Conservation (phyloP, 106 monocot species). For the Allium fistulosum region DNA sequence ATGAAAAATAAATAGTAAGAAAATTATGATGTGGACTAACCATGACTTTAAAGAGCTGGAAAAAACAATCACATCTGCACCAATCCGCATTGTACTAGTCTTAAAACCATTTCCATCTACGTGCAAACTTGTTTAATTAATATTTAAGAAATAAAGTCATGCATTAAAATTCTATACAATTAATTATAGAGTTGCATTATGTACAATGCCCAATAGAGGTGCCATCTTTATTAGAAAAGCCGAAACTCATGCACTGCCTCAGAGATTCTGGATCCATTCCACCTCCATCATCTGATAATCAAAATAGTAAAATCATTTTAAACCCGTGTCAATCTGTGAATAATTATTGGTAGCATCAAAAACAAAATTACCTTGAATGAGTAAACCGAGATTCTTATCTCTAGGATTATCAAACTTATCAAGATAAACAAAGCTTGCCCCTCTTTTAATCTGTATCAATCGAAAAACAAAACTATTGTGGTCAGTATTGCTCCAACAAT, state of each 20-base stretch:
- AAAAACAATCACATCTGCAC: conserved; percentile 81
- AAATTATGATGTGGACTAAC: conserved; percentile 8
- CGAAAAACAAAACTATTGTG: not conserved
- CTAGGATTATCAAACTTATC: conserved; percentile 40
- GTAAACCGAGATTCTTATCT: conserved; percentile 35
- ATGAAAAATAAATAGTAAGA: not conserved
- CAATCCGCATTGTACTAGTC: conserved; percentile 91
- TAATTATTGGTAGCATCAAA: not conserved
- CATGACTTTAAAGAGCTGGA: conserved; percentile 35
- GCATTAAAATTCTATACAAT: too few relatives aligned
- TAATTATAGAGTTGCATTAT: too few relatives aligned
- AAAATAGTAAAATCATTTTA: too few relatives aligned
- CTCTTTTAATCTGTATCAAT: conserved; percentile 28
- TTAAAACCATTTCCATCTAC: conserved; percentile 97
- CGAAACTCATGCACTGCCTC: conserved; percentile 85
- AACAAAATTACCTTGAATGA: conserved; percentile 54
- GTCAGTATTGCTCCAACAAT: not conserved
- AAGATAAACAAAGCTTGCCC: conserved; percentile 74
- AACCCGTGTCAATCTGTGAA: not conserved
- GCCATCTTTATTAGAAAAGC: conserved; percentile 75
- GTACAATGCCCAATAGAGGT: conserved; percentile 45
- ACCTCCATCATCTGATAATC: conserved; percentile 67
- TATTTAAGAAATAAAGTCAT: too few relatives aligned
- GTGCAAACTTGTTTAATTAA: not conserved
- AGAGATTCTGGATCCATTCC: conserved; percentile 85